Conservation (phyloP, 805 yeast genomes). For the Starmerella cellae region DNA sequence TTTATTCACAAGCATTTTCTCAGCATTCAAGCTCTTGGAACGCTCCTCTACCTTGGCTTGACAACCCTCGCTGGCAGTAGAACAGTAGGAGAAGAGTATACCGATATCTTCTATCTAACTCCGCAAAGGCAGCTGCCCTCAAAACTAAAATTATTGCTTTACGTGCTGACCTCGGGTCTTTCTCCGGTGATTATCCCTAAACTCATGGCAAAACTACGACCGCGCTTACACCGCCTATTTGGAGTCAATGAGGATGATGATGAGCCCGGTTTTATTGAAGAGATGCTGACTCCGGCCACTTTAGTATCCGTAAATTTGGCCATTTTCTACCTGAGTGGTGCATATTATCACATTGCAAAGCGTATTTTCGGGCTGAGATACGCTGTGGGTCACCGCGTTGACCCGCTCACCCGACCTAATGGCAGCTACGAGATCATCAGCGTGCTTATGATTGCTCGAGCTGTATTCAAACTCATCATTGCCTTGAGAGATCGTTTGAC, state of each 20-base stretch:
- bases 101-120: slow-evolving; percentile 37
- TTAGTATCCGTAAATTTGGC: slow-evolving; percentile 63
- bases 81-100: slow-evolving; percentile 90
- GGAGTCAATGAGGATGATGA: slow-evolving; percentile 3
- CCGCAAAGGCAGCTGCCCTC: slow-evolving; percentile 21
- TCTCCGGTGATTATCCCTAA: slow-evolving; percentile 41
- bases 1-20: slow-evolving; percentile 50
- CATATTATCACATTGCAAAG: slow-evolving; percentile 65
- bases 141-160: slow-evolving; percentile 38
- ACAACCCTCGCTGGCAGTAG: slow-evolving; percentile 68
- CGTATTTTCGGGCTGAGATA: slow-evolving; percentile 70
- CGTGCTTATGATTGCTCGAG: slow-evolving; percentile 26
- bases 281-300: slow-evolving; percentile 24
- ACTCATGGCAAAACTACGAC: slow-evolving; percentile 16
- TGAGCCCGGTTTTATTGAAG: slow-evolving; percentile 6
- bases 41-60: slow-evolving; percentile 49
- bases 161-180: slow-evolving; percentile 45
- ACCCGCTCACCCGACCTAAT: slow-evolving; percentile 20
- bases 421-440: slow-evolving; percentile 61
- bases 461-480: slow-evolving; percentile 16
- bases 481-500: slow-evolving; percentile 1
- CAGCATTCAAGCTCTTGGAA: slow-evolving; percentile 46
- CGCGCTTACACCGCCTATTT: slow-evolving; percentile 8
- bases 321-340: slow-evolving; percentile 67
- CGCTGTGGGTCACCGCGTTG: slow-evolving; percentile 31